Base-by-base conservation (phyloP, 2,329 filamentous ascomycete genomes). In the Arthrocladium fulminans region DNA sequence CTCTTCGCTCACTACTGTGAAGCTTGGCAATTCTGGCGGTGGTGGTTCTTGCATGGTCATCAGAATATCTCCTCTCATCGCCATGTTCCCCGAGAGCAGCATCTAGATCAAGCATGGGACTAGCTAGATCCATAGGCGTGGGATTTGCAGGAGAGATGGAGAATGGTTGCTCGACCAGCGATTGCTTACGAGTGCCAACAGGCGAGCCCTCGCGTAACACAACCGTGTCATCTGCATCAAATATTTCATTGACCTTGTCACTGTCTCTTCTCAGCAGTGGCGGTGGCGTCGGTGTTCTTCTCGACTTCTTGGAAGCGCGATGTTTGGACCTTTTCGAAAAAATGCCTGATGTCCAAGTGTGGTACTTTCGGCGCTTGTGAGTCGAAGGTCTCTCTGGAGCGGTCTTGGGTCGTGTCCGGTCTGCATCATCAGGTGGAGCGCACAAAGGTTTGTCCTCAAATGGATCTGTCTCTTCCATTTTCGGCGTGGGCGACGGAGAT, bases 41-140 rank as follows among this genome's bases (percentile, higher is more conserved):
- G 20, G 45, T 51, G n/a, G 35, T 41, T 15, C 47, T 45, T 10
- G 49, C 34, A 45, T 43, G 47, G 19, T 60, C 56, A 15, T 61
- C 58, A n/a, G 63, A 61, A 20, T 54, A 44, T 58, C 67, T 67
- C 45, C 69, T 68, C 6, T 70, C 68, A 0, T 88, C 94, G 59
- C 94, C 92, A 66, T 95, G 94, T 0, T 90, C 88, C 1, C 88
- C 89, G 1, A 97, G 75, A 22, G 90, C 92, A 15, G 89, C 90
- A 67, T 98, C 92, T 35, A 98, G 72, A 64, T 98, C 92, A 54
- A 98, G 94, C 65, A 96, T 84, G 6, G 86, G 83, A 60, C 81
- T 86, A 45, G 83, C 76, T 2, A 77, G 65, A 51, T 94, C 86
- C 40, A 82, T 79, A 7, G 79, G 73, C 2, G 60, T 53, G 4